phyloP scores from a whole-genome alignment of 768 basidiomycete species.

The Macrolepiota albuminosa region DNA sequence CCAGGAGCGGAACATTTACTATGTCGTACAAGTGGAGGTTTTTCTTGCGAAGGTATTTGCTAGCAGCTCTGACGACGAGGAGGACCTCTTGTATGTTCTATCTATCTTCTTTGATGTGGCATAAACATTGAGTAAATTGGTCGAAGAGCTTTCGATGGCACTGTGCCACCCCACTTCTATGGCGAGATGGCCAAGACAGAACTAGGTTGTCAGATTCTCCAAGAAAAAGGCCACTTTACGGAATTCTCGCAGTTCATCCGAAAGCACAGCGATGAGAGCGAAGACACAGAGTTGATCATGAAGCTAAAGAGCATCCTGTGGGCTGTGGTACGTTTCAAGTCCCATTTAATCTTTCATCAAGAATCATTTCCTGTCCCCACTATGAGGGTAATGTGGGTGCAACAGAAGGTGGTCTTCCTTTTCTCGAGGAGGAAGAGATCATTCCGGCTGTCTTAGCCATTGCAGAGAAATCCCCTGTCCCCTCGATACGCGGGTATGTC shows the following conservation, averaged over 20 bases:
- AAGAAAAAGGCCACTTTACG: constrained; percentile 85
- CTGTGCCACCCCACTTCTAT: constrained; percentile 93
- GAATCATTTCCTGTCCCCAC: neutral
- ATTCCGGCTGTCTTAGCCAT: constrained; percentile 89
- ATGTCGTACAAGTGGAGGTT: constrained; percentile 92
- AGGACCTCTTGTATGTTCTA: constrained; percentile 48
- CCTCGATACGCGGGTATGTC: constrained; percentile 88
- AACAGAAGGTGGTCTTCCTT: constrained; percentile 84
- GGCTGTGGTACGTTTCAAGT: constrained; percentile 78
- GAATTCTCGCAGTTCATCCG: constrained; percentile 91
- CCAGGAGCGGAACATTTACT: constrained; percentile 90
- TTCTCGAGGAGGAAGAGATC: constrained; percentile 94
- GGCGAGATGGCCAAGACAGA: constrained; percentile 98
- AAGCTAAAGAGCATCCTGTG: constrained; percentile 94
- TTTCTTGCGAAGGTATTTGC: constrained; percentile 80
- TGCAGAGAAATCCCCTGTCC: constrained; percentile 81
- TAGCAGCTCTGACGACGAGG: constrained; percentile 57
- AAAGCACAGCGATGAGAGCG: constrained; percentile 78
- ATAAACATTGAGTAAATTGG: neutral
- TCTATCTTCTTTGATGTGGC: neutral
- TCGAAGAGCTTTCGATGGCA: constrained; percentile 71
- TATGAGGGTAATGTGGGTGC: constrained; percentile 90
- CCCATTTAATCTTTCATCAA: neutral
- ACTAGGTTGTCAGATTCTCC: constrained; percentile 86
- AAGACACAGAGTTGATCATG: constrained; percentile 78